These are phyloP conservation scores for Exophiala xenobiotica DNA, from an alignment of 2,329 filamentous ascomycete species.

Conservation along the genomic window DNA sequence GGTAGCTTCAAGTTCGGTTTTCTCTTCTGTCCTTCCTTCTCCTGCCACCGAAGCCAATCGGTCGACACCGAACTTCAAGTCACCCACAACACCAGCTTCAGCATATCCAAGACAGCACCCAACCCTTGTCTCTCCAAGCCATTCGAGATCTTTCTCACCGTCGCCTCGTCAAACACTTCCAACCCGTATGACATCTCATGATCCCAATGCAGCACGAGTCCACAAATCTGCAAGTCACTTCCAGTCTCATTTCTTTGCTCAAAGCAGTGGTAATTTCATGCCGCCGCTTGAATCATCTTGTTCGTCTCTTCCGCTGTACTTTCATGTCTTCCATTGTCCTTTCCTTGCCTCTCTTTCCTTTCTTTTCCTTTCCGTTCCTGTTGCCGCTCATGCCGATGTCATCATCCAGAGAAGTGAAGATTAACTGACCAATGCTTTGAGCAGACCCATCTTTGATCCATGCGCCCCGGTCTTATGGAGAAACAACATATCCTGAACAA, in stretches of 20 bases:
- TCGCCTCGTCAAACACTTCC: background rate
- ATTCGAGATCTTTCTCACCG: slow-evolving; percentile 12
- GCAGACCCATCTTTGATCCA: slow-evolving; percentile 28
- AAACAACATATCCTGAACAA: slow-evolving; percentile 14
- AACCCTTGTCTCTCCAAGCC: slow-evolving; percentile 25
- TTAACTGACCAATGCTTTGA: slow-evolving; percentile 12
- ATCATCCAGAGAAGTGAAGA: background rate
- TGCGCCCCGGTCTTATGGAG: slow-evolving; percentile 17
- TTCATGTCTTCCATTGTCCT: slow-evolving; percentile 27
- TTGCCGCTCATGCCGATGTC: slow-evolving; percentile 7
- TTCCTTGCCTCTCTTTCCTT: slow-evolving; percentile 24
- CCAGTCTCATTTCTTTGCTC: slow-evolving; percentile 52
- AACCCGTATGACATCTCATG: slow-evolving; percentile 10
- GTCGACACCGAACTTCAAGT: slow-evolving; percentile 34
- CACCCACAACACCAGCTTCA: slow-evolving; percentile 38
- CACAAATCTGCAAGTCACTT: slow-evolving; percentile 16
- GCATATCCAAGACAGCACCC: slow-evolving; percentile 32
- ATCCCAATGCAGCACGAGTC: slow-evolving; percentile 1
- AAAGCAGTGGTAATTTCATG: slow-evolving; percentile 55
- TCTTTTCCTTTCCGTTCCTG: slow-evolving; percentile 24
- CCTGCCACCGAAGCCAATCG: slow-evolving; percentile 11
- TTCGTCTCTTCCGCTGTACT: slow-evolving; percentile 45
- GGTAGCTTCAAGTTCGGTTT: slow-evolving; percentile 13
- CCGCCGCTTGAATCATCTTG: slow-evolving; percentile 54
- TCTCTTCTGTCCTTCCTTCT: slow-evolving; percentile 13